A percentile compares a stretch with the other conserved stretches of the same genome.
phyloP scores from a whole-genome alignment of 495 filamentous ascomycete genomes.

The Penicillium chermesinum region DNA sequence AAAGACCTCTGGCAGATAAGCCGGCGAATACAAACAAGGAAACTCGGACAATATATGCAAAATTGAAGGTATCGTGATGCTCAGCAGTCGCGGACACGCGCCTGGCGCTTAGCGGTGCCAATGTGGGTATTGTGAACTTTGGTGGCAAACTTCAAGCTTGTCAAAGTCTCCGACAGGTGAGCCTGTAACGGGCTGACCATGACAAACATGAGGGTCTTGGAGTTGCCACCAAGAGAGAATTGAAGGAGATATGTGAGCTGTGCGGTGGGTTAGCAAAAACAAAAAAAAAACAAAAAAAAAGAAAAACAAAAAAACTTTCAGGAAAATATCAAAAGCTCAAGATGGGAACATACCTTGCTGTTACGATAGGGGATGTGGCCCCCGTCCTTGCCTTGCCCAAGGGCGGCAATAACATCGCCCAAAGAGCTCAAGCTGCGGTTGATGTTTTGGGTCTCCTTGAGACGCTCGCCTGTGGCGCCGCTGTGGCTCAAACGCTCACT shows the following conservation, averaged over 20 bases:
- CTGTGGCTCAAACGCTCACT: conserved; percentile 87
- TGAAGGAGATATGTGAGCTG: conserved; percentile 92
- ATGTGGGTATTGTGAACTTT: conserved; percentile 93
- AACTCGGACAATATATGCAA: conserved; percentile 19
- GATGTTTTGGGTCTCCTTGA: conserved; percentile 96
- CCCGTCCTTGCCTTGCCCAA: conserved; percentile 80
- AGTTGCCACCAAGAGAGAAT: conserved; percentile 91
- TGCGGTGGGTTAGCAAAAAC: too few relatives aligned
- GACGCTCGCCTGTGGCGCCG: conserved; percentile 73
- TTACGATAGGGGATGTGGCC: conserved; percentile 91
- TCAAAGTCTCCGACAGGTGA: conserved; percentile 88
- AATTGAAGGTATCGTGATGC: conserved; percentile 26
- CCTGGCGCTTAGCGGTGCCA: conserved; percentile 74
- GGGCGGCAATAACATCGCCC: conserved; percentile 87
- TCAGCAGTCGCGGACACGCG: conserved; percentile 52
- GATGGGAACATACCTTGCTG: conserved; percentile 63
- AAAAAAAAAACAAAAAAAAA: too few relatives aligned
- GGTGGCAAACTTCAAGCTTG: conserved; percentile 92
- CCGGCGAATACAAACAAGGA: conserved; percentile 7
- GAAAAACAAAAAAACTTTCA: too few relatives aligned
- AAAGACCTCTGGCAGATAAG: conserved; percentile 21
- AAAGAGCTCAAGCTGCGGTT: conserved; percentile 89
- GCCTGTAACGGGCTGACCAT: conserved; percentile 92
- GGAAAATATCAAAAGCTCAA: background rate
- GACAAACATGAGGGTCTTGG: conserved; percentile 98